These are phyloP conservation scores for Trypanosoma congolense DNA, from an alignment of 208 protist genomes.

Conservation along the genomic window DNA sequence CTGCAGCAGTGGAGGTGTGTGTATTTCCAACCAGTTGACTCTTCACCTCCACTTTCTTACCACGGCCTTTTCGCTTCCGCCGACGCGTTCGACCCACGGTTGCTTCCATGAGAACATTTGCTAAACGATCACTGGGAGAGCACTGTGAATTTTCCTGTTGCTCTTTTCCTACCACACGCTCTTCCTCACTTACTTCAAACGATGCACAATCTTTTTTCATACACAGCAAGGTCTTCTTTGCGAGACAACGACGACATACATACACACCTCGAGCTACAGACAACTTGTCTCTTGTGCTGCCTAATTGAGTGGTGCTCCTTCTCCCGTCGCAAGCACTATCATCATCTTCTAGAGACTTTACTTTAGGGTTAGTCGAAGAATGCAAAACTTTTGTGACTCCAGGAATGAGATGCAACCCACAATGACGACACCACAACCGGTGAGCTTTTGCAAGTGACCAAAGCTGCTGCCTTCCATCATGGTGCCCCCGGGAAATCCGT, in stretches of 20 bases:
- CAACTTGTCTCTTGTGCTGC: background rate
- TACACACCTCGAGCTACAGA: background rate
- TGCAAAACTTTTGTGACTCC: constrained; percentile 15
- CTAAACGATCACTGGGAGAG: background rate
- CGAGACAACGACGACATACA: constrained; percentile 19
- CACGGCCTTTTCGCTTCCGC: constrained; percentile 13
- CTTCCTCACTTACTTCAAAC: background rate
- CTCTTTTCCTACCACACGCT: background rate
- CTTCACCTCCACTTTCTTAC: background rate
- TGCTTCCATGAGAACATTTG: background rate
- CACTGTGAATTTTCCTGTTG: background rate
- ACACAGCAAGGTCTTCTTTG: background rate
- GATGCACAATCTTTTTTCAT: background rate
- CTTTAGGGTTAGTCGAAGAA: background rate
- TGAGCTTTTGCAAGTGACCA: constrained; percentile 30
- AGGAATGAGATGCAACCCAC: constrained; percentile 39
- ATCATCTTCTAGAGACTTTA: background rate
- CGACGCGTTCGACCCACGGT: constrained; percentile 14
- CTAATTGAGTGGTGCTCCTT: too few species aligned
- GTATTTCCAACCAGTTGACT: background rate
- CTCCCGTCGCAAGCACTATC: background rate
- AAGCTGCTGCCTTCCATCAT: constrained; percentile 39
- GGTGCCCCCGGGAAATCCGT: constrained; percentile 2
- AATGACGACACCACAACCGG: constrained; percentile 56
- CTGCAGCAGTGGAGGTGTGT: background rate